Percentiles rank a stretch among this genome's conserved stretches.
Conservation (phyloP, 345 rosid species). For the Litchi chinensis region DNA sequence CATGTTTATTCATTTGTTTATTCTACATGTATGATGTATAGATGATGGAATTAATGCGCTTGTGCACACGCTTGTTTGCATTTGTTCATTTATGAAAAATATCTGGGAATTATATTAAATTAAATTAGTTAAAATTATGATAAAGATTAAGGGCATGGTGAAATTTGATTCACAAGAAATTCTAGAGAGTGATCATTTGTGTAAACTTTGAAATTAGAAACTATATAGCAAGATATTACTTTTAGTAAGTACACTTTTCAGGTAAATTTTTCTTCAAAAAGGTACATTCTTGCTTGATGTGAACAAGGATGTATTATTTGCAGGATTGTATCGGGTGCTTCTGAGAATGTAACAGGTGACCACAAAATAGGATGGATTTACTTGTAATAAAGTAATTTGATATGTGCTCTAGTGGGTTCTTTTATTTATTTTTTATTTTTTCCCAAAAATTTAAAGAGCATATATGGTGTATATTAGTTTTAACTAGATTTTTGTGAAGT, state of each 20-base stretch:
- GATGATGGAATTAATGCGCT: background rate
- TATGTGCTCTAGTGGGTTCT: constrained; percentile 4
- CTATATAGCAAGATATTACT: background rate
- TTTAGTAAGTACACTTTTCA: background rate
- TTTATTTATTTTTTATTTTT: background rate
- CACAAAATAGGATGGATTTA: background rate
- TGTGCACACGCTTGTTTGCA: background rate
- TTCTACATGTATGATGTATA: background rate
- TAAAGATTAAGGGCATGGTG: background rate
- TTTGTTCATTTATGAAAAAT: background rate
- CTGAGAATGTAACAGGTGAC: background rate
- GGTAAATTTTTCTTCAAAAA: background rate
- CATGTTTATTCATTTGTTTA: too few species aligned
- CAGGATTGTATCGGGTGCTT: background rate
- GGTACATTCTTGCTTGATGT: background rate
- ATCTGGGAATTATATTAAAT: background rate
- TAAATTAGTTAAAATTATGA: background rate
- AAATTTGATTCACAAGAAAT: background rate
- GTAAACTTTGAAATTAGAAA: background rate
- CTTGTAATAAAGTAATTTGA: background rate
- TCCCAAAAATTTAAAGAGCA: background rate
- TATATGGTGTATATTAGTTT: background rate
- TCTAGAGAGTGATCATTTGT: background rate
- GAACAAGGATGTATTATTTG: background rate
- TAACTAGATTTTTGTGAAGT: background rate